phyloP scores from a whole-genome alignment of 306 rosid genomes.

The Fragaria iinumae region DNA sequence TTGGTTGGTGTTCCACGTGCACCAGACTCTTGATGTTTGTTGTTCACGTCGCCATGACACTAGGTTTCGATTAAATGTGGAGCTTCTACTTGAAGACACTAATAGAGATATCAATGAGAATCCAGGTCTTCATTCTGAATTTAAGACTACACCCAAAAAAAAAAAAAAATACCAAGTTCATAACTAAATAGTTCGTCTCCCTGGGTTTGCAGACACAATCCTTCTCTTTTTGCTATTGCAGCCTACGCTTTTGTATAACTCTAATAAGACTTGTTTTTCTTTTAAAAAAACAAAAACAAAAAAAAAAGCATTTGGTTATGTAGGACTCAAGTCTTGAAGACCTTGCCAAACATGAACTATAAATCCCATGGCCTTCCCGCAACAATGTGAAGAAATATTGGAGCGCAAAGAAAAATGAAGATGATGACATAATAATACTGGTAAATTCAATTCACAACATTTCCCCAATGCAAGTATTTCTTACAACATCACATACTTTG shows the following conservation, averaged over 20 bases:
- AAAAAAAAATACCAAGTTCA: too few relatives aligned
- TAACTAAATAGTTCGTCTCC: too few relatives aligned
- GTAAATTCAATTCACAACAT: constrained; percentile 8
- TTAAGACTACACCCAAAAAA: too few relatives aligned
- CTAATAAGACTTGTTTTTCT: too few relatives aligned
- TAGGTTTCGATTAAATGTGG: neutral
- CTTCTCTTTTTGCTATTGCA: too few relatives aligned
- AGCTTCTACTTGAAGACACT: neutral
- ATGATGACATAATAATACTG: neutral
- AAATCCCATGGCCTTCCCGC: neutral
- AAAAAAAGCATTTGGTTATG: neutral
- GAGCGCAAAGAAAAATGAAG: neutral
- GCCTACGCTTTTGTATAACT: too few relatives aligned
- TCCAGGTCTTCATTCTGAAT: too few relatives aligned
- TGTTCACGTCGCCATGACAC: neutral
- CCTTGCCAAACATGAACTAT: neutral
- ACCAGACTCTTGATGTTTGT: neutral
- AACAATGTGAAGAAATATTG: neutral
- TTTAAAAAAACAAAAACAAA: too few relatives aligned
- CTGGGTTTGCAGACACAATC: too few relatives aligned
- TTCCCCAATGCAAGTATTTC: constrained; percentile 13
- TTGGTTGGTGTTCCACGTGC: constrained; percentile 27
- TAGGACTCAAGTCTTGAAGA: neutral
- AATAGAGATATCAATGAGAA: too few relatives aligned
- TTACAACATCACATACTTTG: constrained; percentile 9